Evolutionary conservation across 2,329 filamentous ascomycete genomes (phyloP).

Genomic region (Xylaria sp.): DNA sequence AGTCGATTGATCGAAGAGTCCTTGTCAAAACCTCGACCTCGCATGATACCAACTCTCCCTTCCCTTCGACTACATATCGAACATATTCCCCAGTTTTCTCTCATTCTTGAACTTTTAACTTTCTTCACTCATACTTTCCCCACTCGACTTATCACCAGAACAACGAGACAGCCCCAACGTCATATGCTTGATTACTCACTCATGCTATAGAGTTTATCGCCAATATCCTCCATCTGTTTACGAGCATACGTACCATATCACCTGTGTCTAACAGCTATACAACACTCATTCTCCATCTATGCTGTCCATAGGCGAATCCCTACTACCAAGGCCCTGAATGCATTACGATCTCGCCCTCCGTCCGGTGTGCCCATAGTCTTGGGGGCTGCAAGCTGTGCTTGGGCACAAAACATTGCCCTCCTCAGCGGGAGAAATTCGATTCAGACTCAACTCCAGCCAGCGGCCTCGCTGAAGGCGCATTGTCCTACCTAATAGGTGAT

Average conservation of each 20-base stretch:
- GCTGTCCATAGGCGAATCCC: background rate
- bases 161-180: conserved; percentile 1
- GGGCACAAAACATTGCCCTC: conserved; percentile 37
- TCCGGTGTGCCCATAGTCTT: conserved; percentile 43
- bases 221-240: background rate
- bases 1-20: background rate
- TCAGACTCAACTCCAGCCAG: conserved; percentile 43
- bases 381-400: conserved; percentile 41
- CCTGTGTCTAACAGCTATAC: background rate
- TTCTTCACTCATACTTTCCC: conserved; percentile 3
- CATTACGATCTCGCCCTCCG: conserved; percentile 45
- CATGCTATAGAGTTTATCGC: conserved; percentile 5
- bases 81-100: conserved; percentile 23
- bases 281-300: background rate
- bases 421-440: conserved; percentile 35
- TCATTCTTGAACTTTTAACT: conserved; percentile 11
- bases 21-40: background rate
- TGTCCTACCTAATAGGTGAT: conserved; percentile 9
- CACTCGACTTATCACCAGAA: background rate
- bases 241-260: conserved; percentile 7
- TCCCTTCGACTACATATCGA: conserved; percentile 25
- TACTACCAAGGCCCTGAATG: conserved; percentile 47
- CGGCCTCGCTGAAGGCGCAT: conserved; percentile 41
- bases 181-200: background rate
- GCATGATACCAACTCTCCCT: background rate